Base-by-base conservation (phyloP, 192 early-diverging fungal species). In the Diversispora eburnea region DNA sequence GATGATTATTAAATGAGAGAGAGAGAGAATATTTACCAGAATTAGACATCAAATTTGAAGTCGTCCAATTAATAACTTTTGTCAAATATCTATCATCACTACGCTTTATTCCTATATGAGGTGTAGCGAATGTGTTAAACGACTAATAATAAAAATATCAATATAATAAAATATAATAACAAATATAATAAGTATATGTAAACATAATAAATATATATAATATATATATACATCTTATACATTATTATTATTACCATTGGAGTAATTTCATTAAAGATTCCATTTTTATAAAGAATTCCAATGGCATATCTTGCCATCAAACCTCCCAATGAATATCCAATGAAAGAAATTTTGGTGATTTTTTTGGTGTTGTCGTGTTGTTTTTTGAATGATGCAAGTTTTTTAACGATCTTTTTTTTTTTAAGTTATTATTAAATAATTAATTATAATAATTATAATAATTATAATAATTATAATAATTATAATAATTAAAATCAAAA, bases 241-340 rank as follows among this genome's bases (percentile, higher is more conserved):
- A 33, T 33, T 33, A 33, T 33, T 33, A 33, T 33, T 33, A 33
- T 33, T 84, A 84, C 82, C 56, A 79, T 42, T 10, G 86, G 84
- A 60, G 82, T 59, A 15, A 80, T 63, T 19, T 46, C 60, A n/a
- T 82, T 70, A 65, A 88, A 88, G 57, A 88, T 80, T 20, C 79
- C 80, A 17, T 78, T 54, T 58, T 84, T 25, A n/a, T 77, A 76
- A 42, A 88, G 77, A 19, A 78, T 17, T 15, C 85, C 85, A 48
- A 85, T 75, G 1, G 80, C 78, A 74, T 85, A 88, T 4, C 87
- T 81, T 19, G 73, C 67, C 33, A 88, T 84, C 15, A 88, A 46
- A 9, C 87, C 87, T 58, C 87, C 87, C 3, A 88, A 74, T 2
- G 87, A 88, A 55, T 88, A 88, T 33, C 87, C 87, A 22, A 88